Percentiles rank a stretch among this genome's conserved stretches.
Evolutionary conservation across 2,329 filamentous ascomycete species (phyloP).

Genomic region (Aspergillus quadrilineatus): DNA sequence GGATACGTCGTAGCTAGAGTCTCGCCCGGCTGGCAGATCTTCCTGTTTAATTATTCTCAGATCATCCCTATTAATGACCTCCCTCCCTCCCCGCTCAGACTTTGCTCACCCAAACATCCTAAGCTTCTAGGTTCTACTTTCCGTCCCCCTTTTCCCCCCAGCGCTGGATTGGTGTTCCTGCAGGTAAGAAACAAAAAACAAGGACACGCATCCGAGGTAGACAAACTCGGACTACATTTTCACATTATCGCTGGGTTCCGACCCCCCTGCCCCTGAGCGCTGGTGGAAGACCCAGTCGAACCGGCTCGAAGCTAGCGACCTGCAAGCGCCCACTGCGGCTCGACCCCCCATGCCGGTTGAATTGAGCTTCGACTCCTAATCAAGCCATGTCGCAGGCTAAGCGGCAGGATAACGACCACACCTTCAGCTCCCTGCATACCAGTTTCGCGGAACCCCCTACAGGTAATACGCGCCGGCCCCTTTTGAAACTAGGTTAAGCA

Average conservation of each 20-base stretch:
- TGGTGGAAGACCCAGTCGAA: conserved; percentile 14
- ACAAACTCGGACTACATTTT: background rate
- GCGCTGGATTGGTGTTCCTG: conserved; percentile 4
- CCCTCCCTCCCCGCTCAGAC: conserved; percentile 10
- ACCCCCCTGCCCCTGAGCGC: conserved; percentile 15
- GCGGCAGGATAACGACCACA: conserved; percentile 32
- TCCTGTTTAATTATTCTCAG: conserved; percentile 9
- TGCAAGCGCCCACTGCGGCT: conserved; percentile 15
- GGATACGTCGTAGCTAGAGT: background rate
- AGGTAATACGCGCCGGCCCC: conserved; percentile 8
- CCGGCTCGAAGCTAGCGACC: conserved; percentile 18
- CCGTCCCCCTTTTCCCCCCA: conserved; percentile 2
- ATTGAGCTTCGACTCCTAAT: conserved; percentile 20
- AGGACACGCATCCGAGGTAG: conserved; percentile 2
- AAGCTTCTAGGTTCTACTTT: background rate
- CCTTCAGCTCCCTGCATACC: conserved; percentile 18
- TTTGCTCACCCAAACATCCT: background rate
- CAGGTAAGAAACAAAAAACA: background rate
- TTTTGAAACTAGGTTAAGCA: conserved; percentile 17
- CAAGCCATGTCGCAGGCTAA: conserved; percentile 38
- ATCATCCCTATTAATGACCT: conserved; percentile 8
- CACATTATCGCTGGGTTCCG: background rate
- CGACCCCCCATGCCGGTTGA: conserved; percentile 12
- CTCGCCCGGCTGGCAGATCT: conserved; percentile 3
- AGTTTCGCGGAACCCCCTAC: conserved; percentile 6